A percentile compares a stretch with the other conserved stretches of the same genome.
Conservation (phyloP, 345 rosid genomes). For the Mallotus nudiflorus region DNA sequence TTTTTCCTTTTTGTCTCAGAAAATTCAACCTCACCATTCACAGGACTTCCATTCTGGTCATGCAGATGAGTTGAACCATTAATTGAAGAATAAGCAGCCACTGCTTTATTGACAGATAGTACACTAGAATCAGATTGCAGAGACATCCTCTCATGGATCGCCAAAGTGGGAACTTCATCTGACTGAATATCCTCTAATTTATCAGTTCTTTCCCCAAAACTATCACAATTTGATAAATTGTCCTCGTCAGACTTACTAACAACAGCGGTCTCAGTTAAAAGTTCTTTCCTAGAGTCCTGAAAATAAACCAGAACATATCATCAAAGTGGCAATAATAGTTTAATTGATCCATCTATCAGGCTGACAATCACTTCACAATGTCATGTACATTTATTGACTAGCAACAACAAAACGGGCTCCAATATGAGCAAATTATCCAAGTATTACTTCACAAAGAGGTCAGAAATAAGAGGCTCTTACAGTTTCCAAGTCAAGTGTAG, state of each 20-base stretch:
- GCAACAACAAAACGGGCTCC: not conserved
- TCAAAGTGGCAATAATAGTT: slow-evolving; percentile 2
- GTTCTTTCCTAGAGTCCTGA: slow-evolving; percentile 51
- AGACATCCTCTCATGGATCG: slow-evolving; percentile 57
- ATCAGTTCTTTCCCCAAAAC: slow-evolving; percentile 46
- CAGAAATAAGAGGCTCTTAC: slow-evolving; percentile 40
- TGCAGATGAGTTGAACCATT: slow-evolving; percentile 27
- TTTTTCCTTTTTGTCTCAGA: slow-evolving; percentile 45
- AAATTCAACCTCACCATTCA: slow-evolving; percentile 49
- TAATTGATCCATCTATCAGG: slow-evolving; percentile 1
- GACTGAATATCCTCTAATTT: slow-evolving; percentile 57
- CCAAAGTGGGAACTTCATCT: slow-evolving; percentile 82
- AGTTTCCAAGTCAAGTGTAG: slow-evolving; percentile 27
- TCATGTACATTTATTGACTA: not conserved
- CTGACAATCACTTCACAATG: slow-evolving; percentile 9
- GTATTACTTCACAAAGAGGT: not conserved
- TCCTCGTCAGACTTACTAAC: slow-evolving; percentile 44
- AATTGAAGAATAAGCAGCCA: slow-evolving; percentile 35
- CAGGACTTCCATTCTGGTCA: slow-evolving; percentile 46
- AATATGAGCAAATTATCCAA: not conserved
- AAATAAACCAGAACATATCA: slow-evolving; percentile 19
- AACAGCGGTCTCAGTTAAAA: slow-evolving; percentile 44
- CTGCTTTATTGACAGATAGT: slow-evolving; percentile 40
- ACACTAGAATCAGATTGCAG: slow-evolving; percentile 41
- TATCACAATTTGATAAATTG: slow-evolving; percentile 42